phyloP scores from a whole-genome alignment of 345 rosid genomes.

The Eutrema yunnanense region DNA sequence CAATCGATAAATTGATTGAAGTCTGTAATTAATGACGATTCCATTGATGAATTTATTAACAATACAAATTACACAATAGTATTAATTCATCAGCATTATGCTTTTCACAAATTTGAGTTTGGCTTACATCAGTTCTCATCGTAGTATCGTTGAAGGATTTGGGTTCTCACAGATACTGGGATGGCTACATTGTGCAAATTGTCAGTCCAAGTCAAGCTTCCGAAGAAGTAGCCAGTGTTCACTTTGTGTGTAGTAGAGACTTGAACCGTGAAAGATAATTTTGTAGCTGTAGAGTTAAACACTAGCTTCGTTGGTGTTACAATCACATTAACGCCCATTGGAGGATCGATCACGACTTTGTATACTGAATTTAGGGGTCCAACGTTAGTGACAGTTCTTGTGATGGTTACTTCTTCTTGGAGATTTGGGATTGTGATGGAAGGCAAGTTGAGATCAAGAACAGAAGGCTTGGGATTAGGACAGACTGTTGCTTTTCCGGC shows the following conservation, averaged over 20 bases:
- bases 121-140: neutral
- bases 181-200: conserved; percentile 11
- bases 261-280: conserved; percentile 13
- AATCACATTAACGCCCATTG: conserved; percentile 14
- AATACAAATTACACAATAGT: too few relatives aligned
- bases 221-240: conserved; percentile 38
- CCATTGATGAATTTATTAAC: too few relatives aligned
- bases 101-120: too few relatives aligned
- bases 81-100: too few relatives aligned
- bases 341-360: conserved; percentile 21
- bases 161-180: conserved; percentile 13
- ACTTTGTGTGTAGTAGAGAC: conserved; percentile 23
- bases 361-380: conserved; percentile 35
- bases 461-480: conserved; percentile 16
- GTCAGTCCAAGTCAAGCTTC: conserved; percentile 41
- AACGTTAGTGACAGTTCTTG: conserved; percentile 41
- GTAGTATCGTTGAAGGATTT: neutral
- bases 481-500: conserved; percentile 26
- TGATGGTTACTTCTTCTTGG: conserved; percentile 5
- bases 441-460: conserved; percentile 17
- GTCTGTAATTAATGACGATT: too few relatives aligned
- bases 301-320: conserved; percentile 23
- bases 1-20: too few relatives aligned
- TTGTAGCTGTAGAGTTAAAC: conserved; percentile 16
- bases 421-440: conserved; percentile 19